These are phyloP conservation scores for Saccharomycopsis babjevae DNA, from an alignment of 805 yeast genomes.

Conservation along the genomic window DNA sequence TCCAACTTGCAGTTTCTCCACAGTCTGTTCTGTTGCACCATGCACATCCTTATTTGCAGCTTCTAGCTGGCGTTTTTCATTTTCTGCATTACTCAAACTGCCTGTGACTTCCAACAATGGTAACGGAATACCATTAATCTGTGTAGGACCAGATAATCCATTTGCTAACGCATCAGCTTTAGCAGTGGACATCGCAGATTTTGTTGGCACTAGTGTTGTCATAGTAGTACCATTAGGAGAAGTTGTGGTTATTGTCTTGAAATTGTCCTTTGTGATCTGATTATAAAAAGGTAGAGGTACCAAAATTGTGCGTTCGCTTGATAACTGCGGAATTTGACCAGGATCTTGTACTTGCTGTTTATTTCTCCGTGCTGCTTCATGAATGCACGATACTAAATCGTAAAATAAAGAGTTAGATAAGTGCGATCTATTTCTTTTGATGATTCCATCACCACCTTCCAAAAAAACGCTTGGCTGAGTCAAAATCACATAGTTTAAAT, in stretches of 20 bases:
- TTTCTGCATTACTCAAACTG: constrained; percentile 32
- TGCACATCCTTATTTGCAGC: background rate
- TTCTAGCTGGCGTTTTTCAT: background rate
- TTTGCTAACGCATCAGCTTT: constrained; percentile 47
- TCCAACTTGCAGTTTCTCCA: background rate
- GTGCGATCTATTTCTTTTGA: constrained; percentile 84
- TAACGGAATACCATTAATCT: constrained; percentile 60
- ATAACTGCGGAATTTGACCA: constrained; percentile 7
- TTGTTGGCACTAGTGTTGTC: constrained; percentile 82
- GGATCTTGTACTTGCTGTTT: constrained; percentile 12
- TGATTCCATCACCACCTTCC: constrained; percentile 54
- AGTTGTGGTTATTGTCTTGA: constrained; percentile 73
- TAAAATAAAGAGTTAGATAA: constrained; percentile 84
- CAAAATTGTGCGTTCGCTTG: constrained; percentile 26
- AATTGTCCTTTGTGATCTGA: constrained; percentile 83
- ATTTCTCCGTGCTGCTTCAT: constrained; percentile 78
- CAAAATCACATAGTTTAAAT: constrained; percentile 74
- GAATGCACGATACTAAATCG: constrained; percentile 89
- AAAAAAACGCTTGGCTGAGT: constrained; percentile 74
- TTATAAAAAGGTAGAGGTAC: constrained; percentile 83
- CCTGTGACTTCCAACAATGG: constrained; percentile 76
- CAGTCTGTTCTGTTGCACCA: background rate
- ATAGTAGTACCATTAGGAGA: constrained; percentile 90
- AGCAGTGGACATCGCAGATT: constrained; percentile 58
- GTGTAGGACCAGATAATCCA: constrained; percentile 42